Evolutionary conservation across 441 rosid species (phyloP), one percentile per base, ranked within the genome.

Genomic region (Pelargonium cotyledonis): DNA sequence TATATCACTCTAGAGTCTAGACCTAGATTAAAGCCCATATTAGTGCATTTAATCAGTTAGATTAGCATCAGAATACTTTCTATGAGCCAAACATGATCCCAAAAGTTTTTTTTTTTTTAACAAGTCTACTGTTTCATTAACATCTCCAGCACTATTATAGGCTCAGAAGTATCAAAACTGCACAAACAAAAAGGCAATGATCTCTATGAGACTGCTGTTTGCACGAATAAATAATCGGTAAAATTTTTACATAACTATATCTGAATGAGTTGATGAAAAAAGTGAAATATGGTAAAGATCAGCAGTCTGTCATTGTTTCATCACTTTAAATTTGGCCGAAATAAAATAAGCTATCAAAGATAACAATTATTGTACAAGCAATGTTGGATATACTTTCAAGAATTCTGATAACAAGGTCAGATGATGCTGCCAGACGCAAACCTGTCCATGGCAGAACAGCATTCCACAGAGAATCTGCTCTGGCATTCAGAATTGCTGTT

Each of bases 341-440:
- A 40, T 29, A 53, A 16, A 9, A 60, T 67, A 16, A 46, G 65
- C 73, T 62, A 31, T 19, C 64, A 31, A 3, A 8, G 47, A 10
- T n/a, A 64, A 63, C 16, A 9, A 44, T 64, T 44, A 71, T 67
- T 66, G 15, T 66, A 74, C 65, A 66, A 9, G 40, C 10, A 21
- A 63, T 8, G 6, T 10, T n/a, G 47, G 43, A 35, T 16, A 47
- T 43, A 67, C 31, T 57, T 11, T 69, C 69, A 16, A 63, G 67
- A 66, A 23, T 75, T 65, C 70, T 21, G 70, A 70, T 18, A 10
- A 68, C n/a, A 43, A 58, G 63, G 66, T 76, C 70, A 72, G 26
- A 63, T 74, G 63, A 63, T 43, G 57, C 55, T 23, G 64, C 46
- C 26, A 38, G 51, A 60, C 19, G 41, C 31, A 65, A 46, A 68